phyloP scores from a whole-genome alignment of 371 early-diverging fungal genomes.

The Mucor plumbeus region DNA sequence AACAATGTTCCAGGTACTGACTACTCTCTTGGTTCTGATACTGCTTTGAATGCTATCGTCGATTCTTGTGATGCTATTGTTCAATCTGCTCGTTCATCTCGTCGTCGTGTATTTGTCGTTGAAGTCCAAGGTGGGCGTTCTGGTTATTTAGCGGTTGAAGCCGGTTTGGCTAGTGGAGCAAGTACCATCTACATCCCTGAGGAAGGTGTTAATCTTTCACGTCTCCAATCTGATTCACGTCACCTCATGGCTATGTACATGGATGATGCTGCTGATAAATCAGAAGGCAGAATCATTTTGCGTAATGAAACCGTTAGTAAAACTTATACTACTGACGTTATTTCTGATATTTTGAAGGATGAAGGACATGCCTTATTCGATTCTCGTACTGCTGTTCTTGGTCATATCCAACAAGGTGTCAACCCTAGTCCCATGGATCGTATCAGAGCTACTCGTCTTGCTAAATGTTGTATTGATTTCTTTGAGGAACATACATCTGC shows the following conservation, averaged over 20 bases:
- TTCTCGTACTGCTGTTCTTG: conserved; percentile 92
- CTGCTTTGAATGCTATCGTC: conserved; percentile 96
- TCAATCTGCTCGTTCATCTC: conserved; percentile 87
- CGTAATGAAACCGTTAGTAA: conserved; percentile 83
- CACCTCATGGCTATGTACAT: conserved; percentile 80
- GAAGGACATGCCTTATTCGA: conserved; percentile 94
- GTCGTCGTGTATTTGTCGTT: conserved; percentile 97
- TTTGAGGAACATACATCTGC: conserved; percentile 52
- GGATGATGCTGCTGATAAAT: conserved; percentile 67
- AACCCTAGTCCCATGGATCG: conserved; percentile 97
- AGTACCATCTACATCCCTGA: conserved; percentile 97
- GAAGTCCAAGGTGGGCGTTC: conserved; percentile 98
- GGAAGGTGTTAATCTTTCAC: conserved; percentile 83
- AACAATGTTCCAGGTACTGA: conserved; percentile 99
- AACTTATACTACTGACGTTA: conserved; percentile 93
- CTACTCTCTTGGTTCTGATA: conserved; percentile 49
- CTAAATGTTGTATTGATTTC: conserved; percentile 74
- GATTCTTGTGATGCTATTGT: conserved; percentile 94
- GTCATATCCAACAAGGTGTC: conserved; percentile 98
- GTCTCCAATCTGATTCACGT: conserved; percentile 82
- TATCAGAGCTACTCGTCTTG: conserved; percentile 88
- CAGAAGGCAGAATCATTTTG: conserved; percentile 54
- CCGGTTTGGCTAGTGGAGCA: conserved; percentile 93
- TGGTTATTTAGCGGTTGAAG: conserved; percentile 95
- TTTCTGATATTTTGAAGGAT: conserved; percentile 88